Base-by-base conservation (phyloP, 495 filamentous ascomycete genomes). In the Aspergillus biplanus region DNA sequence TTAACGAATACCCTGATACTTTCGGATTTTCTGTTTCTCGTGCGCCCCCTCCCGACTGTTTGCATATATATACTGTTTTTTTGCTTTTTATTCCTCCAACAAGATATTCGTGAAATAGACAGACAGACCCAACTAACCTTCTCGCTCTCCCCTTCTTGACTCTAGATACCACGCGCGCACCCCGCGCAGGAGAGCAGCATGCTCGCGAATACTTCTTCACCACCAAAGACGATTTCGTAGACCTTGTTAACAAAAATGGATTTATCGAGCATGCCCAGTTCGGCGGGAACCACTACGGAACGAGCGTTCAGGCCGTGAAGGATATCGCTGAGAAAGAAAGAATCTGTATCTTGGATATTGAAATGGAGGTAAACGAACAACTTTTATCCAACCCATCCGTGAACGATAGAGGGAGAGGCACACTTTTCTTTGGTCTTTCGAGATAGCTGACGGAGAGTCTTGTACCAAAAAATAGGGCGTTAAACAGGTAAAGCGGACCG, bases 221-320 rank as follows among this genome's bases (percentile, higher is more conserved):
- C 1, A 85, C 82, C 5, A 86, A 82, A 67, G 87, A 90, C 9
- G 80, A 79, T 2, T 97, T 97, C 70, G 71, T 87, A 54, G 77
- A 85, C 13, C 78, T 97, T 34, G 85, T 92, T 52, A 82, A 77
- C 11, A 73, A 88, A 54, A 84, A 86, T 52, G 90, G 87, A 2
- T 97, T 97, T 78, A 88, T 98, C 59, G 95, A 98, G 77, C 84
- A 92, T 75, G 93, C 94, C 34, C 81, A 88, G 66, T 97, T 97
- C 74, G 87, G 91, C n/a, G 87, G 86, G 16, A 97, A 97, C 76
- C 77, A 84, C 74, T 98, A 97, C 75, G 94, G 94, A 21, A 98
- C 93, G 7, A 89, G 85, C 65, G 84, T 90, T 55, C 79, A 83
- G 65, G 91, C 91, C 5, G 89, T 97, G 62, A 84, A 87, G 75